Evolutionary conservation across 768 basidiomycete species (phyloP), one percentile per base, ranked within the genome.

Genomic region (Gymnopilus dilepis): DNA sequence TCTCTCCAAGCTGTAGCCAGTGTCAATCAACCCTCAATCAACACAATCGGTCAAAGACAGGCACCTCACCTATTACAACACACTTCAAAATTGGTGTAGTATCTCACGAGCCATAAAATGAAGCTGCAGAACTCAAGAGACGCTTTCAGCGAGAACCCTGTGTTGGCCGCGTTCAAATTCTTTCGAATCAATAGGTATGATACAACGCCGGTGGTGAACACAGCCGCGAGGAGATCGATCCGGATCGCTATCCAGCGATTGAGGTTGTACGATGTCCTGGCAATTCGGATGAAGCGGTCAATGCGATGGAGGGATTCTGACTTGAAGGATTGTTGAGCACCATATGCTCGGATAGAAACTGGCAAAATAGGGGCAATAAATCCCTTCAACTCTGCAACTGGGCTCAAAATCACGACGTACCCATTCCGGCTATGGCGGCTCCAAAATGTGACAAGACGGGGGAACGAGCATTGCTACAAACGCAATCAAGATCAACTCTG

Each of bases 311-410:
- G 70, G 6, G 84, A 81, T 62, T 84, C 79, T 53, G 60, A 60
- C 64, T 70, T 82, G 75, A 83, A 88, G 7, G 74, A 67, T 37
- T 79, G 70, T 73, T 90, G 82, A 5, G 85, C 86, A 1, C 84
- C 84, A 68, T 87, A 92, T 0, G 90, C 90, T 21, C 89, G 80
- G 59, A 92, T 86, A 8, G 87, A 82, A 21, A 73, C 83, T 83
- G 52, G 1, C 47, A 34, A 24, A 7, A 82, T 19, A 73, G 82
- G 83, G 52, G 1, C 47, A 34, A 24, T 5, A 22, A 9, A 15
- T 2, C 17, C 43, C 12, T 37, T 34, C 52, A 40, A 7, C n/a
- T n/a, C n/a, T n/a, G n/a, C n/a, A 13, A 22, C 12, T 28, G 37
- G 24, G 7, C 17, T 9, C 19, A 21, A 50, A 38, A 58, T 6